Base-by-base conservation (phyloP, 2,329 filamentous ascomycete species). In the Boeremia lycopersici region DNA sequence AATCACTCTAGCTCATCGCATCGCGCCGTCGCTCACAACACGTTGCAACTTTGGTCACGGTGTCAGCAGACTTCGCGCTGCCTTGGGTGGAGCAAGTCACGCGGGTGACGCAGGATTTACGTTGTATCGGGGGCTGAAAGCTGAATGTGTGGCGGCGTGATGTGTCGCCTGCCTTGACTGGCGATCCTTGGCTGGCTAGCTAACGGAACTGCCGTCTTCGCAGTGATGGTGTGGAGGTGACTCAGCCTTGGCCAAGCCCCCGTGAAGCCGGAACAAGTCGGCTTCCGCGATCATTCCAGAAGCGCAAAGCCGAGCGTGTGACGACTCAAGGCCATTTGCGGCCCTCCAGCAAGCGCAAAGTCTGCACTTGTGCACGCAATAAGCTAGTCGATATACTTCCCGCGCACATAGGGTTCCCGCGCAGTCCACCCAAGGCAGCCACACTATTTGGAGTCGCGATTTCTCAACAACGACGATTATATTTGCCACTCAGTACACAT, bases 21-120 rank as follows among this genome's bases (percentile, higher is more conserved):
- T 49, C 42, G 46, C 41, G 46, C 41, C 30, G 41, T 46, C 30
- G 31, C 30, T 42, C 36, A 38, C 23, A 26, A 49, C 26, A 46
- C 31, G 26, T 57, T 59, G 56, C 50, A 48, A 42, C 38, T 42
- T 48, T 25, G 36, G 44, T 66, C 70, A 65, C 70, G 68, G 44
- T 66, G 57, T 68, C 68, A 70, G 64, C 65, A 67, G 68, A 66
- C 61, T 63, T 55, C 52, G 55, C 48, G 50, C 44, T 48, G 29
- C 43, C 46, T 46, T 48, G 57, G 46, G 48, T 59, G 54, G 55
- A 56, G 50, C 48, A 55, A n/a, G 60, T 64, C 60, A 70, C 59
- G 63, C 38, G 61, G 62, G 57, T 26, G 43, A 53, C 36, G 60
- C 60, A 57, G 36, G 54, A 60, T 59, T 59, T 61, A 45, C 48